Evolutionary conservation across 2,329 filamentous ascomycete species (phyloP).

Genomic region (Gnomoniopsis sp.): DNA sequence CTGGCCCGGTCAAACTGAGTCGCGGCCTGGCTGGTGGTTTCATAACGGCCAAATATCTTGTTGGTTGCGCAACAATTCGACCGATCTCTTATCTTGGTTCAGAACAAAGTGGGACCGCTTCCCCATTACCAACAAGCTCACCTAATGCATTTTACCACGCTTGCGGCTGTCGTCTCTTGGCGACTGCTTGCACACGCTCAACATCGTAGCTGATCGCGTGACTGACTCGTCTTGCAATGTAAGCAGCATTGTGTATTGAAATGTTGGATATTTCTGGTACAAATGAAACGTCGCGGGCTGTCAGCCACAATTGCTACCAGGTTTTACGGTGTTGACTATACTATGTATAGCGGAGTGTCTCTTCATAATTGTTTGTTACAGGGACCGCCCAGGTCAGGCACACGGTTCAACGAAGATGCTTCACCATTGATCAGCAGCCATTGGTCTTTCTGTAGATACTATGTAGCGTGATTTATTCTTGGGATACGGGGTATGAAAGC

Average conservation of each 20-base stretch:
- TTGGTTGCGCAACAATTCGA: not conserved
- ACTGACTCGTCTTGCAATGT: not conserved
- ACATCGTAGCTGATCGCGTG: not conserved
- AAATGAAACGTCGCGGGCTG: not conserved
- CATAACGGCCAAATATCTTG: not conserved
- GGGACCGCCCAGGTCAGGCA: too few relatives aligned
- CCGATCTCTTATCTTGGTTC: not conserved
- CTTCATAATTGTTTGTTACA: too few relatives aligned
- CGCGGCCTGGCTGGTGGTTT: not conserved
- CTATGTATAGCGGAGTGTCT: too few relatives aligned
- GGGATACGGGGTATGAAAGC: too few relatives aligned
- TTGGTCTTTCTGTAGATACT: too few relatives aligned
- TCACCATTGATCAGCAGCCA: too few relatives aligned
- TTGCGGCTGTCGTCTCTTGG: not conserved
- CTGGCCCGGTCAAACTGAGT: slow-evolving; percentile 2
- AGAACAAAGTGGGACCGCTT: not conserved
- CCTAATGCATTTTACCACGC: not conserved
- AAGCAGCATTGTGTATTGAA: not conserved
- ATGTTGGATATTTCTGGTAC: not conserved
- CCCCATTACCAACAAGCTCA: not conserved
- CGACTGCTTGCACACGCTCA: too few relatives aligned
- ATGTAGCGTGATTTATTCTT: too few relatives aligned
- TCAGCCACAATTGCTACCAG: not conserved
- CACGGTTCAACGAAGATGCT: too few relatives aligned
- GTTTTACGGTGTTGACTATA: too few relatives aligned